Evolutionary conservation across 495 filamentous ascomycete genomes (phyloP), one percentile per base, ranked within the genome.

Genomic region (Penicillium fimorum): DNA sequence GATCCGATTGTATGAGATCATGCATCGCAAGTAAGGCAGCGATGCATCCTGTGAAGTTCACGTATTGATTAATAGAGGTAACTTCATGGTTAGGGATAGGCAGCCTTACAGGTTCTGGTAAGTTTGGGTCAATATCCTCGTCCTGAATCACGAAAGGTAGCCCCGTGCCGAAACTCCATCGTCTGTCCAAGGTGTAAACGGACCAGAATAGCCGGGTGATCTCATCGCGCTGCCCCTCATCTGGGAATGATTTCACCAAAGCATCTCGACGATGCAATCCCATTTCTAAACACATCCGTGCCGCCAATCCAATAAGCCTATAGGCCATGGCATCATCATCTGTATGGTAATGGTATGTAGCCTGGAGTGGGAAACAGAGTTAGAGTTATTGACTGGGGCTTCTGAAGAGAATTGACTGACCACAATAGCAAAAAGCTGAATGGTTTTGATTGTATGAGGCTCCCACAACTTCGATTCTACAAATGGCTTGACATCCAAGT

Each of bases 101-200:
- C 29, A 17, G 8, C 17, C 87, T 78, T 75, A 91, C 90, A 33
- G 90, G 91, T 58, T 86, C 86, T 4, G 87, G 88, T 32, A 95
- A 67, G 45, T 79, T 82, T 0, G 88, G 84, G 59, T 96, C 91
- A 54, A 96, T 88, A 70, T 93, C 90, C 41, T 87, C 82, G 61
- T 96, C 91, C 58, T 90, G 87, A 40, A 91, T 79, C 11, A 86
- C 86, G 72, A 90, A 94, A 0, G 90, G 89, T 67, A 94, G 71
- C 8, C 91, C 91, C 0, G 87, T 90, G 13, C 87, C 86, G 32
- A 94, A 86, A 61, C 86, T 89, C 89, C 90, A 94, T 17, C 91
- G 76, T 18, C 89, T 74, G 64, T 96, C 91, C 50, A 96, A 74
- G 25, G 87, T 85, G 59, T 92, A 93, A 9, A 88, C 79, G 0